Conservation (phyloP, 768 basidiomycete genomes). For the Suillus alpinus region DNA sequence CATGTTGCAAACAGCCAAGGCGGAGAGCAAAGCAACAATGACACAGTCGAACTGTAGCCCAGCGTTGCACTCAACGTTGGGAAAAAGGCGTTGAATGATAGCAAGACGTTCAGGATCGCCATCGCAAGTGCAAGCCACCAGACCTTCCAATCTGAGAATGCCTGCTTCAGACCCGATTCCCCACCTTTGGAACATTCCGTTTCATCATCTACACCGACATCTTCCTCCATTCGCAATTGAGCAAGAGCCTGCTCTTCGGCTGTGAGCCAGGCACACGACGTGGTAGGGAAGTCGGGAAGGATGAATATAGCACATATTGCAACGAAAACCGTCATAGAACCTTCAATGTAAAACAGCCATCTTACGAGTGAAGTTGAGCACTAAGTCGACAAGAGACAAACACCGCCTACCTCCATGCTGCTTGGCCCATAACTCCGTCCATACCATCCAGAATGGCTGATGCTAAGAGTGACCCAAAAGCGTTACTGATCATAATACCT, state of each 20-base stretch:
- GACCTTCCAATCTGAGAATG: conserved; percentile 77
- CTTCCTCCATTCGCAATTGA: conserved; percentile 59
- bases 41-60: conserved; percentile 61
- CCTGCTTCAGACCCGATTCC: conserved; percentile 49
- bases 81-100: conserved; percentile 81
- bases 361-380: conserved; percentile 29
- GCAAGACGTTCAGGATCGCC: conserved; percentile 51
- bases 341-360: conserved; percentile 75
- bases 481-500: conserved; percentile 72
- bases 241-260: conserved; percentile 56
- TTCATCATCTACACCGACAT: conserved; percentile 53
- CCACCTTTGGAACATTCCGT: conserved; percentile 32
- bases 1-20: conserved; percentile 68
- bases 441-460: conserved; percentile 71
- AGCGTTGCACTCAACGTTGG: conserved; percentile 74
- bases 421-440: conserved; percentile 63
- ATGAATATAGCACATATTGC: conserved; percentile 56
- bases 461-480: conserved; percentile 77
- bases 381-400: background rate
- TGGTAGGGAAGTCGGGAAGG: conserved; percentile 73
- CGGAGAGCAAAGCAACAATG: conserved; percentile 66
- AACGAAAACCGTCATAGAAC: conserved; percentile 49
- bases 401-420: conserved; percentile 64
- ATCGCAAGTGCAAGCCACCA: conserved; percentile 75
- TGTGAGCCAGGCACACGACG: conserved; percentile 57